Percentiles rank a stretch among this genome's conserved stretches.
These are phyloP conservation scores for Candida silvatica DNA, from an alignment of 805 yeast genomes.

Conservation along the genomic window DNA sequence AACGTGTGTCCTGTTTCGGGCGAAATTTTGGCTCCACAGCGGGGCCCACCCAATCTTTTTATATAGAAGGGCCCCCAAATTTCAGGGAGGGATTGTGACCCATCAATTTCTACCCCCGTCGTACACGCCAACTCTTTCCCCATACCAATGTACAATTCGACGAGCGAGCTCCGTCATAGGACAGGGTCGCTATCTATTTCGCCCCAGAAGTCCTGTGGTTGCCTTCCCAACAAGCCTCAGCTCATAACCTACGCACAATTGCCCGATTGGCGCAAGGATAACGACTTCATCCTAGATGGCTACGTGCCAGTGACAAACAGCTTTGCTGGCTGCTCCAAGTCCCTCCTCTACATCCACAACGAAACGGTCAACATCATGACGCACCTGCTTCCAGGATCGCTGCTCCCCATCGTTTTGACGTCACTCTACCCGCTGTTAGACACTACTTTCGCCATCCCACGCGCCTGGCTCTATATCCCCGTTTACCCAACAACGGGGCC, in stretches of 20 bases:
- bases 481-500: slow-evolving; percentile 16
- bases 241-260: slow-evolving; percentile 30
- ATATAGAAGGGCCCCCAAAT: too few species aligned
- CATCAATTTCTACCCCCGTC: too few species aligned
- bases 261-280: slow-evolving; percentile 50
- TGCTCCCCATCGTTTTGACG: slow-evolving; percentile 17
- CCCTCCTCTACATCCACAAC: slow-evolving; percentile 40
- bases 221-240: neutral
- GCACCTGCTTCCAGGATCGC: slow-evolving; percentile 39
- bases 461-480: slow-evolving; percentile 18
- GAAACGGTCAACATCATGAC: slow-evolving; percentile 45
- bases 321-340: slow-evolving; percentile 27
- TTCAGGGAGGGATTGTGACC: too few species aligned
- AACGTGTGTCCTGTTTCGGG: too few species aligned
- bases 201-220: too few species aligned
- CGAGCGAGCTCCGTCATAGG: too few species aligned
- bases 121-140: too few species aligned
- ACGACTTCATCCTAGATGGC: slow-evolving; percentile 41
- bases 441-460: slow-evolving; percentile 16
- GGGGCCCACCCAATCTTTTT: too few species aligned
- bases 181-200: too few species aligned
- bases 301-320: slow-evolving; percentile 41
- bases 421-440: slow-evolving; percentile 17
- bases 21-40: too few species aligned
- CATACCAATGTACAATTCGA: too few species aligned